A percentile compares a stretch with the other conserved stretches of the same genome.
phyloP scores from a whole-genome alignment of 768 basidiomycete genomes.

The Dioszegia aurantiaca region DNA sequence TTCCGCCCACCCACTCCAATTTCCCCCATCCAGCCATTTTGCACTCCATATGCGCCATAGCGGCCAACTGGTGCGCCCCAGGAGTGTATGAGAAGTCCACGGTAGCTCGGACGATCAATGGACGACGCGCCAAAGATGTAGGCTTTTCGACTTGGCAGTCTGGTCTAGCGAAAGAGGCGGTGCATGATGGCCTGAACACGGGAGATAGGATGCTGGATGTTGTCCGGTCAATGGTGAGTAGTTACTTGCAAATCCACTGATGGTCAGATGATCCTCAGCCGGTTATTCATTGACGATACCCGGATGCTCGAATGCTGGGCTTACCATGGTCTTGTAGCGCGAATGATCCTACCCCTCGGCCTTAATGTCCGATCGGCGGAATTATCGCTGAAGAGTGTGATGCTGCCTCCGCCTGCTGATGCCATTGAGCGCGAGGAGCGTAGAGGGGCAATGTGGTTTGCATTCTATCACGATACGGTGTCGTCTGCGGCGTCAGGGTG shows the following conservation, averaged over 20 bases:
- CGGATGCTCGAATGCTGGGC: slow-evolving; percentile 48
- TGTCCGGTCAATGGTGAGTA: slow-evolving; percentile 41
- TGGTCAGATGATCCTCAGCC: slow-evolving; percentile 34
- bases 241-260: neutral
- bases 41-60: slow-evolving; percentile 79
- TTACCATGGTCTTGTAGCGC: slow-evolving; percentile 40
- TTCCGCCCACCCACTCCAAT: slow-evolving; percentile 68
- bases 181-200: slow-evolving; percentile 41
- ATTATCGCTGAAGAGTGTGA: slow-evolving; percentile 41
- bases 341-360: slow-evolving; percentile 45
- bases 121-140: neutral
- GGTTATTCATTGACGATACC: slow-evolving; percentile 45
- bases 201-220: slow-evolving; percentile 46
- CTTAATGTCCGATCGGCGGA: slow-evolving; percentile 42
- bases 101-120: slow-evolving; percentile 2
- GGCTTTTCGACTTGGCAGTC: slow-evolving; percentile 32
- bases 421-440: slow-evolving; percentile 49
- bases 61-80: slow-evolving; percentile 55
- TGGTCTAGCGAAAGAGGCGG: slow-evolving; percentile 34
- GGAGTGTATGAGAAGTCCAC: slow-evolving; percentile 16
- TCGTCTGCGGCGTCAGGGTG: slow-evolving; percentile 40
- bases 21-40: slow-evolving; percentile 71
- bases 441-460: slow-evolving; percentile 46
- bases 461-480: slow-evolving; percentile 46
- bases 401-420: slow-evolving; percentile 43